A percentile compares a stretch with the other conserved stretches of the same genome.
phyloP scores from a whole-genome alignment of 2,329 filamentous ascomycete genomes.

The Penicillium sp. region DNA sequence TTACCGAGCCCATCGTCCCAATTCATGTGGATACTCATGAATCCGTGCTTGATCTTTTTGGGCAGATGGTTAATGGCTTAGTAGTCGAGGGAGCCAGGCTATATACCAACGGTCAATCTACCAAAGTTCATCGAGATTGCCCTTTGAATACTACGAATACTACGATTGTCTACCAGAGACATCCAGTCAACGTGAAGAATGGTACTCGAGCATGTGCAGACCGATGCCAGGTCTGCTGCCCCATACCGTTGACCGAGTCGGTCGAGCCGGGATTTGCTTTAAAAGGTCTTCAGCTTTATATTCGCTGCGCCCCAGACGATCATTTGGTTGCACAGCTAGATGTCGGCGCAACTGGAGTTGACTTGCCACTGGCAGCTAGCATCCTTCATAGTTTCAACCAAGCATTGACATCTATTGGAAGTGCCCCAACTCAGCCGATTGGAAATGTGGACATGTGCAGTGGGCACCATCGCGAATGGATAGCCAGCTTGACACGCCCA shows the following conservation, averaged over 20 bases:
- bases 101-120: background rate
- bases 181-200: background rate
- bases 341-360: constrained; percentile 4
- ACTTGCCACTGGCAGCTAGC: constrained; percentile 13
- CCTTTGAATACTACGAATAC: constrained; percentile 3
- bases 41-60: constrained; percentile 5
- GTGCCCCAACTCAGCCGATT: constrained; percentile 2
- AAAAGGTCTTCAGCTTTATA: constrained; percentile 7
- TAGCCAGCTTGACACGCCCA: constrained; percentile 12
- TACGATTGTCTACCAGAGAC: constrained; percentile 9
- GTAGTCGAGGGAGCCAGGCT: background rate
- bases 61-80: background rate
- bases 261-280: background rate
- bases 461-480: constrained; percentile 8
- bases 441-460: constrained; percentile 15
- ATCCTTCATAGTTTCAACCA: constrained; percentile 13
- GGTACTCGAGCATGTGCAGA: background rate
- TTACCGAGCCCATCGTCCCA: constrained; percentile 1
- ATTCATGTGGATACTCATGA: constrained; percentile 15
- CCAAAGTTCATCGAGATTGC: background rate
- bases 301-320: constrained; percentile 8
- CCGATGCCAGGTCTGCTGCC: constrained; percentile 6
- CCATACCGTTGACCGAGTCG: background rate
- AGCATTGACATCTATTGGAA: constrained; percentile 10
- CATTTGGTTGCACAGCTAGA: constrained; percentile 8